A percentile compares a stretch with the other conserved stretches of the same genome.
phyloP scores from a whole-genome alignment of 257 asterid species.

The Thymus quinquecostatus region DNA sequence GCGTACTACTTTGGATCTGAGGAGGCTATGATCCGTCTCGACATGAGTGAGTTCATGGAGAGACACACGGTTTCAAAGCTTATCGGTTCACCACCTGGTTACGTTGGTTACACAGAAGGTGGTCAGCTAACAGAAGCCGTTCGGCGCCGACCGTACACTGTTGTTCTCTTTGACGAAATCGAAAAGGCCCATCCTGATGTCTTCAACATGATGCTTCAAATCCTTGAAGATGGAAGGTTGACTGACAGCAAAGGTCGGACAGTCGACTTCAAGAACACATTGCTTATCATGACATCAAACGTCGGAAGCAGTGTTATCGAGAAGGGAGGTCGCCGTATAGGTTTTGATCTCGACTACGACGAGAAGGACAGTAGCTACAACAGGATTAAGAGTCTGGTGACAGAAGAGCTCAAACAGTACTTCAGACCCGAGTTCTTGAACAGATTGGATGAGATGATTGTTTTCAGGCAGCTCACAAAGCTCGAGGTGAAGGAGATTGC shows the following conservation, averaged over 20 bases:
- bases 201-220: slow-evolving; percentile 83
- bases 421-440: slow-evolving; percentile 87
- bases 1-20: slow-evolving; percentile 83
- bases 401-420: slow-evolving; percentile 66
- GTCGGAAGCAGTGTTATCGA: slow-evolving; percentile 75
- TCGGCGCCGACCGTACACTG: slow-evolving; percentile 72
- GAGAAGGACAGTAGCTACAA: slow-evolving; percentile 72
- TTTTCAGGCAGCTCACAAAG: slow-evolving; percentile 75
- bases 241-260: slow-evolving; percentile 86
- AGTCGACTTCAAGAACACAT: slow-evolving; percentile 82
- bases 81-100: slow-evolving; percentile 90
- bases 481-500: slow-evolving; percentile 80
- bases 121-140: slow-evolving; percentile 88
- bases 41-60: slow-evolving; percentile 96
- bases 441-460: slow-evolving; percentile 79
- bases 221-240: slow-evolving; percentile 83
- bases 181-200: slow-evolving; percentile 89
- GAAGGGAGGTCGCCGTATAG: slow-evolving; percentile 62
- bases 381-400: slow-evolving; percentile 61
- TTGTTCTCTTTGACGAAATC: slow-evolving; percentile 78
- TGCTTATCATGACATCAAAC: slow-evolving; percentile 83
- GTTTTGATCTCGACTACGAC: slow-evolving; percentile 63
- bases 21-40: slow-evolving; percentile 85
- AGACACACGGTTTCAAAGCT: slow-evolving; percentile 83
- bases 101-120: slow-evolving; percentile 78